These are phyloP conservation scores for Vitis riparia DNA, from an alignment of 164 flowering plant genomes.

Conservation along the genomic window DNA sequence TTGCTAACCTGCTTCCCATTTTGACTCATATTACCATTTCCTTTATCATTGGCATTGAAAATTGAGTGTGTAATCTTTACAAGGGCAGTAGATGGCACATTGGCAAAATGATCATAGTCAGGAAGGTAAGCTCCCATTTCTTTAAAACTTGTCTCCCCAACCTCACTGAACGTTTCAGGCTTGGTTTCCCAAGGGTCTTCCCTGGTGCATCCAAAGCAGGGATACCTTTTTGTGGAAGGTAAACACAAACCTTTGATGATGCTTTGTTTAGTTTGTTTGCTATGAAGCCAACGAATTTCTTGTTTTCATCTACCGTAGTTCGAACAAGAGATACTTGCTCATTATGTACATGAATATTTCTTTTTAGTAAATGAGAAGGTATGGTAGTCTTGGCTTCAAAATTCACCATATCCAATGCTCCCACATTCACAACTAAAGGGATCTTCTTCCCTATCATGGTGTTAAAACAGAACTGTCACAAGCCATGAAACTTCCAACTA, in stretches of 20 bases:
- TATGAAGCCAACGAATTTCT: conserved; percentile 76
- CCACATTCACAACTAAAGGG: conserved; percentile 81
- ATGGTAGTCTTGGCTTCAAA: conserved; percentile 78
- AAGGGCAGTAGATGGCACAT: too few species aligned
- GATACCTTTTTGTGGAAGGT: conserved; percentile 82
- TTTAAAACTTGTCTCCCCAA: too few species aligned
- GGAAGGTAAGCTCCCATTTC: too few species aligned
- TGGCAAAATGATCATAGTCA: too few species aligned
- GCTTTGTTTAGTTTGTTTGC: conserved; percentile 82
- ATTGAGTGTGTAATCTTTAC: too few species aligned
- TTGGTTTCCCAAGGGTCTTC: conserved; percentile 44
- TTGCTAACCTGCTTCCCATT: too few species aligned
- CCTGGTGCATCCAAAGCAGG: conserved; percentile 96
- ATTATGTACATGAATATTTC: conserved; percentile 75
- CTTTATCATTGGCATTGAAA: too few species aligned
- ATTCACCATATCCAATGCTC: conserved; percentile 95
- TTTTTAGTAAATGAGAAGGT: conserved; percentile 56
- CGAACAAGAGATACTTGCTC: conserved; percentile 93
- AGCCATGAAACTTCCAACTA: conserved; percentile 97
- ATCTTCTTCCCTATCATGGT: conserved; percentile 69
- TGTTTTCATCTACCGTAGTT: conserved; percentile 81
- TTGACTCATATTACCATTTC: too few species aligned
- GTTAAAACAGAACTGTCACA: conserved; percentile 88
- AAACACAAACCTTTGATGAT: conserved; percentile 62
- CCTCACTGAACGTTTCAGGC: too few species aligned